Evolutionary conservation across 805 yeast genomes (phyloP).

Genomic region (Metschnikowia colocasiae): DNA sequence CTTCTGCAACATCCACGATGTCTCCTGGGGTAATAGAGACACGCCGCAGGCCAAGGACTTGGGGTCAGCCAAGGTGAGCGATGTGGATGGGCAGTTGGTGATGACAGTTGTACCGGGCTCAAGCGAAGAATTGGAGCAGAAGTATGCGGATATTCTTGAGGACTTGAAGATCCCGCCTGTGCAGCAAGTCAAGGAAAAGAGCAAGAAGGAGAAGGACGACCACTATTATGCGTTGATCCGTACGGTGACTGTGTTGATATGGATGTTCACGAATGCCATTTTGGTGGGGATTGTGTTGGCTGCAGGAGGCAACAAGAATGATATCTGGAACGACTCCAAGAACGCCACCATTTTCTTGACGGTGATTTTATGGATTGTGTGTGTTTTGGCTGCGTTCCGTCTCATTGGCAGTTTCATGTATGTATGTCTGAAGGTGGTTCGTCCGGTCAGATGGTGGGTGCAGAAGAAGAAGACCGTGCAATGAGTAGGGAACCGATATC

Average conservation of each 20-base stretch:
- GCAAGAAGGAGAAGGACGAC: slow-evolving; percentile 42
- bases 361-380: slow-evolving; percentile 89
- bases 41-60: slow-evolving; percentile 63
- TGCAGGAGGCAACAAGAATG: slow-evolving; percentile 67
- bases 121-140: slow-evolving; percentile 67
- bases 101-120: slow-evolving; percentile 59
- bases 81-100: slow-evolving; percentile 37
- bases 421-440: slow-evolving; percentile 37
- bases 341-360: slow-evolving; percentile 69
- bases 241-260: slow-evolving; percentile 80
- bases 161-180: slow-evolving; percentile 45
- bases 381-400: slow-evolving; percentile 80
- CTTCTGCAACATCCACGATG: slow-evolving; percentile 92
- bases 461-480: slow-evolving; percentile 19
- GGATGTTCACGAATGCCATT: slow-evolving; percentile 86
- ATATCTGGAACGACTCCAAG: slow-evolving; percentile 27
- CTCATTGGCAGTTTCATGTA: slow-evolving; percentile 71
- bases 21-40: slow-evolving; percentile 97
- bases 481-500: no score
- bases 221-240: slow-evolving; percentile 88
- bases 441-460: slow-evolving; percentile 41
- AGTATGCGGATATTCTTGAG: slow-evolving; percentile 63
- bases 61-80: slow-evolving; percentile 73
- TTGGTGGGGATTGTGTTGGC: slow-evolving; percentile 80
- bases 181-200: slow-evolving; percentile 14